These are phyloP conservation scores for Phytomonas francai DNA, from an alignment of 208 protist genomes.

Conservation along the genomic window DNA sequence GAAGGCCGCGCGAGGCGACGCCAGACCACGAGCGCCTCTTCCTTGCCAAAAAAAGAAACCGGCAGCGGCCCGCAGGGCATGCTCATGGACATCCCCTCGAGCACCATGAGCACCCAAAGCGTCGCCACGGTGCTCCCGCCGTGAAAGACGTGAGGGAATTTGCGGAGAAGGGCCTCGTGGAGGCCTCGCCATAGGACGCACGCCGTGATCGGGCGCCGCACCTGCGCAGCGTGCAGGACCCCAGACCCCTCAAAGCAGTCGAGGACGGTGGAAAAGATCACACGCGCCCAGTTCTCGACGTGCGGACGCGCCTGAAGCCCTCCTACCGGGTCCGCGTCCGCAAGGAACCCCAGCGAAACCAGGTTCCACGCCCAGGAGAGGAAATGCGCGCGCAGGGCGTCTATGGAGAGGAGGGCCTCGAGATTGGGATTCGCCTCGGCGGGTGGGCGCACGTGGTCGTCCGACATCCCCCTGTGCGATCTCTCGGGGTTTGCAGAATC, in stretches of 20 bases:
- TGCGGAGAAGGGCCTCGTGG: conserved; percentile 15
- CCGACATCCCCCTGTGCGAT: no score
- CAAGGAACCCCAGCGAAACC: background rate
- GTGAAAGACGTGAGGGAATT: conserved; percentile 54
- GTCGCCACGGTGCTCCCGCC: conserved; percentile 34
- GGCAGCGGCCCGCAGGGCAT: background rate
- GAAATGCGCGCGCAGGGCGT: background rate
- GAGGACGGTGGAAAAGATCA: conserved; percentile 21
- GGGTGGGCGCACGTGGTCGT: no score
- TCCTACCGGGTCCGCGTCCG: background rate
- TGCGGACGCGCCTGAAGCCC: background rate
- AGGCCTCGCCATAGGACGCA: conserved; percentile 32
- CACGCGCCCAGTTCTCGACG: conserved; percentile 1
- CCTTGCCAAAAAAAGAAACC: conserved; percentile 12
- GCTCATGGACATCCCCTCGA: conserved; percentile 24
- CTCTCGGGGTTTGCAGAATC: background rate
- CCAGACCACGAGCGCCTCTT: conserved; percentile 13
- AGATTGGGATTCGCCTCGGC: background rate
- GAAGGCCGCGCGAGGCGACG: background rate
- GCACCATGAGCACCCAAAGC: conserved; percentile 27
- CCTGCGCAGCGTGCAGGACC: conserved; percentile 12
- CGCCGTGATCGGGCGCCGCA: conserved; percentile 21
- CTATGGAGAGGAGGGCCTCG: background rate
- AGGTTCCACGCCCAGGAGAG: background rate
- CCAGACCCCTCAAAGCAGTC: conserved; percentile 24